Conservation (phyloP, 176 grass and related monocot genomes). For the Eragrostis curvula region DNA sequence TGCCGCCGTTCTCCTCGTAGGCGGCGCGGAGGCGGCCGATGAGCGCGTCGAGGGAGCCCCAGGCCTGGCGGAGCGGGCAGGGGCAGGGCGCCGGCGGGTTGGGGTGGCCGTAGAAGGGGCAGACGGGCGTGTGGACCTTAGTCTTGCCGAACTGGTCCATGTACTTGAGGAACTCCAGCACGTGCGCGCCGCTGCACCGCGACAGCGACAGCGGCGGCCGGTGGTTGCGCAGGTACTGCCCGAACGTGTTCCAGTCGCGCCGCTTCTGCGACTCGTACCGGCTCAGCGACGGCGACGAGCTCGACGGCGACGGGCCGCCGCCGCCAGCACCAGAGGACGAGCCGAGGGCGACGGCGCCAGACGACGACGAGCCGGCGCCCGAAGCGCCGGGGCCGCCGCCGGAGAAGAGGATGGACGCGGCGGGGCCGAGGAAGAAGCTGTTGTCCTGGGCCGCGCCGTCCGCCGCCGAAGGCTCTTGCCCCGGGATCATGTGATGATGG, state of each 20-base stretch:
- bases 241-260: conserved; percentile 95
- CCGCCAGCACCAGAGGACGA: not conserved
- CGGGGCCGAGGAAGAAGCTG: conserved; percentile 57
- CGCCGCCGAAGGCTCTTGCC: conserved; percentile 42
- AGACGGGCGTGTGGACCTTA: conserved; percentile 83
- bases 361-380: conserved; percentile 39
- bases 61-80: conserved; percentile 86
- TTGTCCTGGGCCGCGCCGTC: conserved; percentile 59
- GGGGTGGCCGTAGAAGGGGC: conserved; percentile 91
- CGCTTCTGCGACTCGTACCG: conserved; percentile 91
- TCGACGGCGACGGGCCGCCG: conserved; percentile 45
- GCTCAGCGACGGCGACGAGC: conserved; percentile 64
- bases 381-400: no score
- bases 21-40: conserved; percentile 90
- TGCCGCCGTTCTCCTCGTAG: conserved; percentile 94
- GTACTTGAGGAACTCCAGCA: conserved; percentile 93
- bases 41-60: conserved; percentile 91
- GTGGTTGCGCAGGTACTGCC: conserved; percentile 89
- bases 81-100: conserved; percentile 89
- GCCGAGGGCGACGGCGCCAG: conserved; percentile 10
- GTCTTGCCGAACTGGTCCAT: conserved; percentile 98
- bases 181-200: conserved; percentile 83
- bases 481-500: conserved; percentile 68
- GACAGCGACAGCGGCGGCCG: conserved; percentile 73
- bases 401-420: conserved; percentile 54